A percentile compares a stretch with the other conserved stretches of the same genome.
Evolutionary conservation across 2,329 filamentous ascomycete genomes (phyloP).

Genomic region (Epichloe glyceriae): DNA sequence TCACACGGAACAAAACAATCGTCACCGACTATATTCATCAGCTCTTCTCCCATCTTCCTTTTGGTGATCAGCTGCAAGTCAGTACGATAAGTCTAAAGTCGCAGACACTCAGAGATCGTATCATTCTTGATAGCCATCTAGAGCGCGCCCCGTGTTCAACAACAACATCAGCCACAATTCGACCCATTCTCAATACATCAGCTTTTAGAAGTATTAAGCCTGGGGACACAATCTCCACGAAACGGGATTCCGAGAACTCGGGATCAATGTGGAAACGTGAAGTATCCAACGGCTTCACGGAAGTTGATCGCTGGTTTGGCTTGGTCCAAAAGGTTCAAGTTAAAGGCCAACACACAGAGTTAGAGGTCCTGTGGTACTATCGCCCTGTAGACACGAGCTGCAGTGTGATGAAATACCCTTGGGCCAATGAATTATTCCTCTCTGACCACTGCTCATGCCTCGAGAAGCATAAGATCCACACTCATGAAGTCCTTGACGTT

Average conservation of each 20-base stretch:
- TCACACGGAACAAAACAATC: conserved; percentile 34
- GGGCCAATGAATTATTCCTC: conserved; percentile 61
- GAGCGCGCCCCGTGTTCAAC: conserved; percentile 9
- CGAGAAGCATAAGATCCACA: conserved; percentile 31
- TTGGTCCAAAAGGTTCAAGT: conserved; percentile 47
- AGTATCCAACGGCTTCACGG: conserved; percentile 25
- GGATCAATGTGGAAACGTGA: conserved; percentile 44
- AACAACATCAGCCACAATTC: background rate
- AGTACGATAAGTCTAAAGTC: conserved; percentile 17
- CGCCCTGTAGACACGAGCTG: conserved; percentile 58
- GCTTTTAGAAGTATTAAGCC: conserved; percentile 22
- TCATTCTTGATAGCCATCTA: conserved; percentile 17
- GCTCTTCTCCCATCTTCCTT: conserved; percentile 52
- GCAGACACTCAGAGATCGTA: conserved; percentile 14
- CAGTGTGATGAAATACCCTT: conserved; percentile 52
- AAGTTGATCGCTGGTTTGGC: conserved; percentile 52
- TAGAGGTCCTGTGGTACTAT: conserved; percentile 66
- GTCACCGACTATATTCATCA: conserved; percentile 57
- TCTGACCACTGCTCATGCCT: conserved; percentile 64
- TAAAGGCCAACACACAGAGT: conserved; percentile 24
- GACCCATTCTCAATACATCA: background rate
- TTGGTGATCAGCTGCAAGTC: conserved; percentile 36
- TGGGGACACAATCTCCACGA: conserved; percentile 37
- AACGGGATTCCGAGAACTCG: conserved; percentile 30
- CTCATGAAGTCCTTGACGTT: conserved; percentile 42